Percentiles rank a stretch among this genome's conserved stretches.
phyloP scores from a whole-genome alignment of 768 basidiomycete species.

The Phanerodontia chrysosporium region DNA sequence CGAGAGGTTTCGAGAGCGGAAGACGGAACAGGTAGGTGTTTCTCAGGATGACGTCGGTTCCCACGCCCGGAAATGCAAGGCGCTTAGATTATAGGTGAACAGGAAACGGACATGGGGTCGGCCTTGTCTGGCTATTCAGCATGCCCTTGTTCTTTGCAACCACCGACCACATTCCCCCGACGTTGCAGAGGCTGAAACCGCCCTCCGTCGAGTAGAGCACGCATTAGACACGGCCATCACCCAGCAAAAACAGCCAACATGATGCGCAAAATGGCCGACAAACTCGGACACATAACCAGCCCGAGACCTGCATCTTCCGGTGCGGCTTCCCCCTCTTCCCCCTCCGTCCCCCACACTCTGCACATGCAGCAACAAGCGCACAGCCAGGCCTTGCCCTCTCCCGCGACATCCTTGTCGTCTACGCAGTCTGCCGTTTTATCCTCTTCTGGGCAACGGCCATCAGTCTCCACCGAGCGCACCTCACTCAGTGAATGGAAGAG shows the following conservation, averaged over 20 bases:
- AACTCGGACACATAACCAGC: conserved; percentile 23
- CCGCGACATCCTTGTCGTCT: conserved; percentile 19
- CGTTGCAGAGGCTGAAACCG: conserved; percentile 1
- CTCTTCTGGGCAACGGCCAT: conserved; percentile 49
- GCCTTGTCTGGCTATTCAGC: neutral
- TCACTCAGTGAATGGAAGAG: conserved; percentile 47
- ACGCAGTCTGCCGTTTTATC: conserved; percentile 9
- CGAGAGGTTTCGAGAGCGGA: neutral
- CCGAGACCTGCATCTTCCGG: conserved; percentile 18
- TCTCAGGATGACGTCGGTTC: neutral
- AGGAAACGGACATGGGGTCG: neutral
- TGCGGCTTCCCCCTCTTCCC: conserved; percentile 9
- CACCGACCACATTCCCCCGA: conserved; percentile 4
- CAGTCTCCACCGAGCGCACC: conserved; percentile 66
- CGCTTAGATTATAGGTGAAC: neutral
- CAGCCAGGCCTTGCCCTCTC: conserved; percentile 12
- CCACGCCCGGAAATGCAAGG: neutral
- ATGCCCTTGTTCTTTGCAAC: conserved; percentile 1
- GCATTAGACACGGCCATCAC: neutral
- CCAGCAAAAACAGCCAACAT: conserved; percentile 12
- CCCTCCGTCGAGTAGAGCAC: neutral
- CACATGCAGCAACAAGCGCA: neutral
- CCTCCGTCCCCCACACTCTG: neutral
- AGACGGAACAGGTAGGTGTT: neutral
- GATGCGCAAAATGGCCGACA: conserved; percentile 31